Base-by-base conservation (phyloP, 2,329 filamentous ascomycete genomes). In the Exophiala sideris region DNA sequence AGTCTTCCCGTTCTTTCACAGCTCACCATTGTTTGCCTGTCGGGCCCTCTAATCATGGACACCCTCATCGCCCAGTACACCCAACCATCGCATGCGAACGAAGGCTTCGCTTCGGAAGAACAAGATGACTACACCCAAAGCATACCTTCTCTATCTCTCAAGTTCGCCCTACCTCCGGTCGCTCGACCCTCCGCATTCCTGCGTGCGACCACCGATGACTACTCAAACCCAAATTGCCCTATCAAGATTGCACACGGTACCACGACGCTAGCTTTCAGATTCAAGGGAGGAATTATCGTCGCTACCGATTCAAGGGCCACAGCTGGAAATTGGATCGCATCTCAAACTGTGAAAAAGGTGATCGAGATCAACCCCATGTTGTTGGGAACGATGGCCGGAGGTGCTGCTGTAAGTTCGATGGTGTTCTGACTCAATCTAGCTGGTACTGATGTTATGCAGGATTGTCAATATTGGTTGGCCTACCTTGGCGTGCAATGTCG, bases 241-340 rank as follows among this genome's bases (percentile, higher is more conserved):
- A 99, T 99, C 83, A 99, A 99, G 83, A 91, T 99, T 68, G 94
- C 94, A 61, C 94, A 99, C 83, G 94, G 94, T 70, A 99, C 94
- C 58, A 99, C 94, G 56, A 99, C 94, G 48, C 85, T 99, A 59
- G 92, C 91, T 60, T 99, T 99, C 82, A 86, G 92, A 71, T 99
- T 97, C 82, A 86, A 97, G 77, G 91, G 91, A 67, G 94, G 94
- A 70, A 97, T 99, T 76, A 95, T 99, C 70, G 92, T 99, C 48
- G 92, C 92, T 50, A 99, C 94, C 56, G 94, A 99, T 77, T 99
- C 94, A 57, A 86, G 94, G 76, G 94, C 94, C 57, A 96, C 94
- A 45, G 92, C 94, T 29, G 94, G 94, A 68, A 95, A 94, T 83
- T 99, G 94, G 94, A 99, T 99, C 75, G 94, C 94, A 63, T 95